A percentile compares a stretch with the other conserved stretches of the same genome.
Conservation (phyloP, 1,139 yeast species). For the Geotrichum fermentans region DNA sequence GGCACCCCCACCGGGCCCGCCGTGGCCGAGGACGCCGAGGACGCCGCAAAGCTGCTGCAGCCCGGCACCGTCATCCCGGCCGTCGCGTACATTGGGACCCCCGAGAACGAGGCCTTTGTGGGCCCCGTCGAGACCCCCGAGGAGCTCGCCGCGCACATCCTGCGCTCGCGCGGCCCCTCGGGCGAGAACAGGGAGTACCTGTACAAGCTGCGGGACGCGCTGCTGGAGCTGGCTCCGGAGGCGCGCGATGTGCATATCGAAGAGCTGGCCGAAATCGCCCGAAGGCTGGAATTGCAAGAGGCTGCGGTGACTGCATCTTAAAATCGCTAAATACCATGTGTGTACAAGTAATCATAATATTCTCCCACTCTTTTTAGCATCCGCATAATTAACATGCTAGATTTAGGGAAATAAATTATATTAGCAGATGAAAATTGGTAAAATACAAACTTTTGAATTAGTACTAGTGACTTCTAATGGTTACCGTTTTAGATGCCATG, state of each 20-base stretch:
- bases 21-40: too few relatives aligned
- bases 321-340: not conserved
- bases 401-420: not conserved
- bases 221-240: conserved; percentile 42
- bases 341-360: conserved; percentile 2
- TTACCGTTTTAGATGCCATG: too few relatives aligned
- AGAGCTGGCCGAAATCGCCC: conserved; percentile 34
- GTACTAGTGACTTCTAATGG: too few relatives aligned
- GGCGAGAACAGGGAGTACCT: conserved; percentile 76
- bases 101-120: conserved; percentile 71
- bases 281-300: conserved; percentile 14
- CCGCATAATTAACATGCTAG: too few relatives aligned
- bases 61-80: conserved; percentile 53
- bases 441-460: not conserved
- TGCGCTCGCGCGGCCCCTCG: conserved; percentile 63
- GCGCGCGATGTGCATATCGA: conserved; percentile 38
- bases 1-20: too few relatives aligned
- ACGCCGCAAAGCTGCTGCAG: too few relatives aligned
- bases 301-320: not conserved
- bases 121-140: conserved; percentile 61
- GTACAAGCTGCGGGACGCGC: conserved; percentile 42
- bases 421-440: not conserved
- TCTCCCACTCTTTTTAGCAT: not conserved
- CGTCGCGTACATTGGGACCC: conserved; percentile 76
- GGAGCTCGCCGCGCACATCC: conserved; percentile 58